Percentiles rank a stretch among this genome's conserved stretches.
Conservation (phyloP, 2,329 filamentous ascomycete species). For the Neurospora sp. region DNA sequence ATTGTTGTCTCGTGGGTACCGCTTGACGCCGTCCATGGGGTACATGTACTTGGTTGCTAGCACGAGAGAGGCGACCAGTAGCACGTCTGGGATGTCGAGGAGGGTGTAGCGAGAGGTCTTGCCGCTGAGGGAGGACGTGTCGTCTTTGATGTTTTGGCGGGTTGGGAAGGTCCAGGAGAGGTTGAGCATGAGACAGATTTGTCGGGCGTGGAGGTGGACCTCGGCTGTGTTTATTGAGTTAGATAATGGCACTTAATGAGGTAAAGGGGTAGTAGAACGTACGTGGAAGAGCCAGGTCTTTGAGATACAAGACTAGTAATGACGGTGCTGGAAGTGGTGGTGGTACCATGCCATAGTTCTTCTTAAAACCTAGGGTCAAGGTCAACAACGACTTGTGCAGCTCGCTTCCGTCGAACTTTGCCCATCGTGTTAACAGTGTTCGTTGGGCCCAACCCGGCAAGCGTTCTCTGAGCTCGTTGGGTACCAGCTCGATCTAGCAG, state of each 20-base stretch:
- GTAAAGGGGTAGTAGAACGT: slow-evolving; percentile 20
- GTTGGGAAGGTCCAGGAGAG: slow-evolving; percentile 51
- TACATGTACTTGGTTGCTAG: slow-evolving; percentile 72
- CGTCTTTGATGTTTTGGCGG: slow-evolving; percentile 17
- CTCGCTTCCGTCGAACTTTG: slow-evolving; percentile 35
- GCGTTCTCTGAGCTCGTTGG: slow-evolving; percentile 54
- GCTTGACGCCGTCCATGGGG: slow-evolving; percentile 54
- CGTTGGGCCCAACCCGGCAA: slow-evolving; percentile 53
- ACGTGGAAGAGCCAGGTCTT: slow-evolving; percentile 67
- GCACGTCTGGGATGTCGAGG: slow-evolving; percentile 62
- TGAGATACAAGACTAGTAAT: slow-evolving; percentile 60
- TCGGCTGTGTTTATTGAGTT: slow-evolving; percentile 43
- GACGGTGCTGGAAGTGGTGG: slow-evolving; percentile 64
- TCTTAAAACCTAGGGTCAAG: slow-evolving; percentile 52
- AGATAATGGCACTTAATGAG: slow-evolving; percentile 11
- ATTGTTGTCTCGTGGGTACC: slow-evolving; percentile 37
- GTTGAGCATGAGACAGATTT: slow-evolving; percentile 40
- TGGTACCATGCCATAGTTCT: slow-evolving; percentile 60
- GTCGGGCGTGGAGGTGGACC: slow-evolving; percentile 48
- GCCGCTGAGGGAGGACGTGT: background rate
- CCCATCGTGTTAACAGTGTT: slow-evolving; percentile 42
- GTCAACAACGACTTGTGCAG: slow-evolving; percentile 57
- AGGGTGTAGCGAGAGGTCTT: slow-evolving; percentile 24
- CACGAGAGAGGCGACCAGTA: slow-evolving; percentile 61
- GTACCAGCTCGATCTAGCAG: slow-evolving; percentile 32